Base-by-base conservation (phyloP, 768 basidiomycete genomes). In the Psilocybe subaeruginosa region DNA sequence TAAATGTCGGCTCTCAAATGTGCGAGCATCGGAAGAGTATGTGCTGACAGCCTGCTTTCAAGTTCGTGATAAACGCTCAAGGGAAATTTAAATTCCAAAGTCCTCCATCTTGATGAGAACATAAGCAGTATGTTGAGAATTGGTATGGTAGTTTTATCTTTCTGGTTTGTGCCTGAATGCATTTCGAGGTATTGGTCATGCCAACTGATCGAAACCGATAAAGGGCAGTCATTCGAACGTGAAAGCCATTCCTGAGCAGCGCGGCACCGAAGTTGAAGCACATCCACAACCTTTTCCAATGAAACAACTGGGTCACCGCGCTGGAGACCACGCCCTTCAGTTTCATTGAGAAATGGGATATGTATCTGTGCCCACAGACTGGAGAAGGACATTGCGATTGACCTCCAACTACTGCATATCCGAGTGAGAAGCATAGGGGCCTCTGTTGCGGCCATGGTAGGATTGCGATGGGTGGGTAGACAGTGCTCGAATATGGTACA, bases 371-470 rank as follows among this genome's bases (percentile, higher is more conserved):
- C 29, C 59, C 59, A 60, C 12, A 60, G 33, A 0, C 43, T 41
- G 3, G 59, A 41, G 8, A 29, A 43, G 2, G 52, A 7, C 4
- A 60, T n/a, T 2, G 45, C 59, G 6, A 54, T 7, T 1, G 41
- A 16, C 8, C 51, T 39, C 59, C 59, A 60, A 14, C 8, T 54
- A 1, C 59, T 54, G 45, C 51, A 60, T 3, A 60, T 43, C 0
- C 45, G 59, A 4, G 46, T 60, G n/a, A 60, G 52, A 0, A 60
- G 37, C 17, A 60, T 33, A 1, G 59, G 59, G n/a, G 41, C 39
- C 4, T 60, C 59, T 4, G 41, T 23, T 8, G 52, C n/a, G 2
- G 8, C 43, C 41, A 54, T 46, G 14, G 35, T 48, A 1, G 59
- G 52, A 17, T 60, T 54, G 2, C 59, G 59, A 8, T 60, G 17